Conservation (phyloP, 148 eudicot genomes). For the Diospyros kaki region DNA sequence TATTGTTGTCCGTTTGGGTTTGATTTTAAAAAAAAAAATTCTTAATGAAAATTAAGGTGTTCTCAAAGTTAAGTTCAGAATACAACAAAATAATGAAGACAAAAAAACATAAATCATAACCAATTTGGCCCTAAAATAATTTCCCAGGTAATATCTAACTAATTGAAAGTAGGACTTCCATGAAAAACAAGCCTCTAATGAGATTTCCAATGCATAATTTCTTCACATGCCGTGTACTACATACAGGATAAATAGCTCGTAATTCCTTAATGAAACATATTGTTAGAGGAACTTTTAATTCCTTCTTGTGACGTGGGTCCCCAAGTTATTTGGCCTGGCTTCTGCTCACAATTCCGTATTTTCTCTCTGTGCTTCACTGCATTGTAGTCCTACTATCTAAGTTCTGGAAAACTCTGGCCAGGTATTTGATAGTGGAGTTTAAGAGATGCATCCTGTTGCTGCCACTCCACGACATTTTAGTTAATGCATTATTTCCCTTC, state of each 20-base stretch:
- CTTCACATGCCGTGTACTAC: background rate
- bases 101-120: no score
- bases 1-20: no score
- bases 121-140: no score
- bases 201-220: background rate
- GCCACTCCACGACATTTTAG: background rate
- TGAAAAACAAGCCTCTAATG: background rate
- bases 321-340: background rate
- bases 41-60: no score
- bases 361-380: background rate
- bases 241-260: background rate
- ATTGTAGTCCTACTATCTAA: background rate
- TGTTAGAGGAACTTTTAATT: background rate
- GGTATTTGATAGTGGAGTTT: background rate
- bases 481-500: background rate
- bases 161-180: background rate
- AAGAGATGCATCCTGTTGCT: conserved; percentile 4
- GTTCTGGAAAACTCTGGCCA: background rate
- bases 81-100: no score
- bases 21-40: no score
- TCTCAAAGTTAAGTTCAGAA: no score
- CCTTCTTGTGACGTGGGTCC: background rate
- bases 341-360: background rate
- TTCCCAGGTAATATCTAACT: background rate
- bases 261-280: background rate